These are phyloP conservation scores for Nicotiana tomentosiformis DNA, from an alignment of 257 asterid species.

Conservation along the genomic window DNA sequence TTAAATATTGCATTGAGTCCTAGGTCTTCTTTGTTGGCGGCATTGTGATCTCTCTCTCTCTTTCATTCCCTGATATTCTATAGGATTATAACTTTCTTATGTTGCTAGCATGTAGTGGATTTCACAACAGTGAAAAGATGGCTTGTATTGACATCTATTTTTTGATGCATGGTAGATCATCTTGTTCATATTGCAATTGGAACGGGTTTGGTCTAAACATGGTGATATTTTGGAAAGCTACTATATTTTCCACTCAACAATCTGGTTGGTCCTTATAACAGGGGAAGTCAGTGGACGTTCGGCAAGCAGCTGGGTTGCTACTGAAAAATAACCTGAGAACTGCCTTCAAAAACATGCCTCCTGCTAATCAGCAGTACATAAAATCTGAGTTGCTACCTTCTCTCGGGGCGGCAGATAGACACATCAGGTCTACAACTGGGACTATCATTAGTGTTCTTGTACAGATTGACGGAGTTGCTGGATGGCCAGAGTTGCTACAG, in stretches of 20 bases:
- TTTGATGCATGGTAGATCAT: background rate
- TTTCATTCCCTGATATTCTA: background rate
- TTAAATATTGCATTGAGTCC: background rate
- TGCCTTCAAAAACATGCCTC: constrained; percentile 56
- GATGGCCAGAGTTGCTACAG: constrained; percentile 90
- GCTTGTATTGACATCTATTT: background rate
- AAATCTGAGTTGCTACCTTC: constrained; percentile 84
- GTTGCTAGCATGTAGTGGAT: background rate
- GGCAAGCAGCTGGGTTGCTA: constrained; percentile 98
- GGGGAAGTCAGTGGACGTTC: constrained; percentile 84
- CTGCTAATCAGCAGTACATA: constrained; percentile 61
- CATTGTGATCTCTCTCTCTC: background rate
- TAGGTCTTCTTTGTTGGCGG: background rate
- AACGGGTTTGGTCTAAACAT: background rate
- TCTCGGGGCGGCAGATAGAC: constrained; percentile 77
- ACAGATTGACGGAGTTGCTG: constrained; percentile 76
- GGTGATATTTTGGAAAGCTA: background rate
- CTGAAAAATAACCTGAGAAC: constrained; percentile 77
- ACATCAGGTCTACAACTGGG: constrained; percentile 92
- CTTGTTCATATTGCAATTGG: background rate
- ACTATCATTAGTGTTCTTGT: constrained; percentile 82
- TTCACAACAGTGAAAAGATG: background rate
- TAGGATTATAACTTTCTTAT: background rate
- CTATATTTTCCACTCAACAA: background rate
- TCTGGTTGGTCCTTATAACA: constrained; percentile 31